Conservation (phyloP, 2,329 filamentous ascomycete genomes). For the Colletotrichum cuscutae region DNA sequence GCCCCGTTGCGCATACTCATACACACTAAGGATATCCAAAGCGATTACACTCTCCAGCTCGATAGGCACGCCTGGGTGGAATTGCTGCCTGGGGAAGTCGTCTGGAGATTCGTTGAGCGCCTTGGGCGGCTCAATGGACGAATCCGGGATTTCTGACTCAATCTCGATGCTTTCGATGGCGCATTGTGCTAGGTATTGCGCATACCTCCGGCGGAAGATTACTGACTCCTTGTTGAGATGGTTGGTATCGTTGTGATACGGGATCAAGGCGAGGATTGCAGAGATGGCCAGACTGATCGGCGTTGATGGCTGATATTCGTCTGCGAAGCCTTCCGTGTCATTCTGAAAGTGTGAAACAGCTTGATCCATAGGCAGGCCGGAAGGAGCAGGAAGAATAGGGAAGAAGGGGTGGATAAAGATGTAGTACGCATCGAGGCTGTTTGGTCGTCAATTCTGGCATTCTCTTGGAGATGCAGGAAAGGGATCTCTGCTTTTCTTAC, state of each 20-base stretch:
- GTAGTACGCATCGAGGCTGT: conserved; percentile 59
- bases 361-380: conserved; percentile 45
- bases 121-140: conserved; percentile 53
- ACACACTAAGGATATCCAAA: conserved; percentile 58
- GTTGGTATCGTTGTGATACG: conserved; percentile 51
- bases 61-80: conserved; percentile 55
- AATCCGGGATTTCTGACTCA: conserved; percentile 58
- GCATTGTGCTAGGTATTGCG: conserved; percentile 59
- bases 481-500: conserved; percentile 42
- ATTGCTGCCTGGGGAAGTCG: conserved; percentile 47
- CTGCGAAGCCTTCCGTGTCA: conserved; percentile 46
- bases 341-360: conserved; percentile 47
- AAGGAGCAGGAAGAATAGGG: conserved; percentile 58
- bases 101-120: conserved; percentile 52
- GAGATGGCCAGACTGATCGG: conserved; percentile 58
- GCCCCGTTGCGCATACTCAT: conserved; percentile 63
- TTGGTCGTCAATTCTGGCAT: neutral
- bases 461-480: neutral
- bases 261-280: conserved; percentile 59
- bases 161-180: conserved; percentile 60
- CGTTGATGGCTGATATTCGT: conserved; percentile 51
- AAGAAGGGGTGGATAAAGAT: conserved; percentile 62
- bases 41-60: conserved; percentile 60
- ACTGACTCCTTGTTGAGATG: conserved; percentile 51
- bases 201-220: conserved; percentile 56